Conservation (phyloP, 1,284 basidiomycete species). For the Earliella scabrosa region DNA sequence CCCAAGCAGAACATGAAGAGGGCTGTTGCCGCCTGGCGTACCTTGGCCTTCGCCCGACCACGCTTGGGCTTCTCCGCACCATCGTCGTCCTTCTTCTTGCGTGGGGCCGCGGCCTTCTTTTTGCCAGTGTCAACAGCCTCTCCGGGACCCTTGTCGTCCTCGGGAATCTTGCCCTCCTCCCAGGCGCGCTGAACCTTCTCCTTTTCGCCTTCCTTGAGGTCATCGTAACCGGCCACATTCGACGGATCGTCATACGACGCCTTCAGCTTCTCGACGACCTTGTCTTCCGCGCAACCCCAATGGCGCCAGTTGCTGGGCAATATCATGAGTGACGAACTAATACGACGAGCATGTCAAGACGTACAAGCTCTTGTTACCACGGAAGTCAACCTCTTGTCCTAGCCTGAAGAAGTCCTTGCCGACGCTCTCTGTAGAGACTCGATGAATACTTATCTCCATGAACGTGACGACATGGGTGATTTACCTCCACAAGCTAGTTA, state of each 20-base stretch:
- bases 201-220: constrained; percentile 66
- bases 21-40: constrained; percentile 12
- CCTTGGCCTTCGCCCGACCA: constrained; percentile 40
- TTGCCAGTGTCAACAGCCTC: constrained; percentile 34
- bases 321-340: constrained; percentile 15
- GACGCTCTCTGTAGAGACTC: constrained; percentile 45
- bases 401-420: constrained; percentile 75
- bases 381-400: constrained; percentile 76
- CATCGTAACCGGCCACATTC: constrained; percentile 73
- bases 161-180: constrained; percentile 76
- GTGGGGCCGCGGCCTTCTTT: constrained; percentile 34
- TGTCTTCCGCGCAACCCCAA: constrained; percentile 77
- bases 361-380: constrained; percentile 72
- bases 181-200: constrained; percentile 70
- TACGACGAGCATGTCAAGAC: constrained; percentile 31
- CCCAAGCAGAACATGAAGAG: not conserved
- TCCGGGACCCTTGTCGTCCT: constrained; percentile 59
- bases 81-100: constrained; percentile 40
- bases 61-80: constrained; percentile 44
- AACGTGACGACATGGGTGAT: constrained; percentile 28
- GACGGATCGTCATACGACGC: constrained; percentile 56
- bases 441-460: not conserved
- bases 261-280: constrained; percentile 73
- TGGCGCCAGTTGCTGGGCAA: constrained; percentile 70
- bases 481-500: constrained; percentile 56